Base-by-base conservation (phyloP, 1,139 yeast genomes). In the Arxiozyma heterogenica region DNA sequence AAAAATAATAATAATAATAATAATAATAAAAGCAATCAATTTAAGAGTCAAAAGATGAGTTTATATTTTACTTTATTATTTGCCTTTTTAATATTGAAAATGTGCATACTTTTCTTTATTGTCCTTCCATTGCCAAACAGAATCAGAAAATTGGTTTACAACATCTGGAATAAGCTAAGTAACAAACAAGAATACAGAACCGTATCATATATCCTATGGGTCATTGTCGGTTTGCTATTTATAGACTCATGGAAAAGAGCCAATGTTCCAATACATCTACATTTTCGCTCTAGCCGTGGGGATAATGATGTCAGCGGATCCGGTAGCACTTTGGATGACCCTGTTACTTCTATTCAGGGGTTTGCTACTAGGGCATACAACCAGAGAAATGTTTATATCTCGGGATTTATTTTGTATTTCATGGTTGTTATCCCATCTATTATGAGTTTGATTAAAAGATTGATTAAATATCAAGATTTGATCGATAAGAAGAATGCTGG, bases 351-450 rank as follows among this genome's bases (percentile, higher is more conserved):
- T 18, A 57, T 55, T 48, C 66, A 55, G 57, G 60, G 41, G 6
- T 47, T 49, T 42, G 64, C 57, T 4, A 59, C 72, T 49, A 80
- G 82, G 61, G 84, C 86, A 60, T 83, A 83, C 62, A 77, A 84
- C 48, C 90, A 85, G 66, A 75, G 93, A 64, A 85, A 85, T 62
- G 73, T 84, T 59, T 84, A 85, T 67, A 76, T 85, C 56, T 78
- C 84, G 20, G 91, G 90, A 3, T 87, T 87, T 8, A 83, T 84
- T 3, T 67, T 84, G 58, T 84, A 83, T 67, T 76, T 83, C 59
- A 76, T 74, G 57, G 59, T 82, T 52, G 83, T 86, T 4, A 81
- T 83, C 54, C 75, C 75, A 52, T 82, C 85, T 8, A 82, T 82
- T 47, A 73, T 79, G 57, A 73, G 78, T 23, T 45, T 84, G 53